A percentile compares a stretch with the other conserved stretches of the same genome.
These are phyloP conservation scores for Candida oleophila DNA, from an alignment of 805 yeast genomes.

Conservation along the genomic window DNA sequence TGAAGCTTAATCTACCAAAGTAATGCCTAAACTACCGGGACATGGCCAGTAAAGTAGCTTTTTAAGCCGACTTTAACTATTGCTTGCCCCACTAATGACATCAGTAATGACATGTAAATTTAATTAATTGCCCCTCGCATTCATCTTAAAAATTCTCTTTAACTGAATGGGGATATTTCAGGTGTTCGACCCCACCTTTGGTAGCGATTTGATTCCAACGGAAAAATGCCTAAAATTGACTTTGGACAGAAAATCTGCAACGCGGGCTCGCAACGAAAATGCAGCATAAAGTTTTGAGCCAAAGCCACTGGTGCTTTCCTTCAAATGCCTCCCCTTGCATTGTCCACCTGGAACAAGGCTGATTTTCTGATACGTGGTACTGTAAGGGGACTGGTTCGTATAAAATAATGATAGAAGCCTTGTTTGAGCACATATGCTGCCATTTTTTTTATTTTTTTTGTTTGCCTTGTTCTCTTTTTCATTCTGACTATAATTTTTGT, in stretches of 20 bases:
- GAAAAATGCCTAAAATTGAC: not conserved
- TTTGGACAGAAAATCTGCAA: not conserved
- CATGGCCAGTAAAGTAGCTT: too few species aligned
- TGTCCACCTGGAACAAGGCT: not conserved
- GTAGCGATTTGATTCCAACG: not conserved
- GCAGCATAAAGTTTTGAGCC: not conserved
- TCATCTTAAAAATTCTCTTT: not conserved
- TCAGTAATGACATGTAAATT: too few species aligned
- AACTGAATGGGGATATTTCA: not conserved
- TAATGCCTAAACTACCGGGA: too few species aligned
- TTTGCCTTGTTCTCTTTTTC: not conserved
- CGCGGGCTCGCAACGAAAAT: not conserved
- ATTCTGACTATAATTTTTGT: not conserved
- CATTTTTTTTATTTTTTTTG: not conserved
- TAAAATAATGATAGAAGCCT: not conserved
- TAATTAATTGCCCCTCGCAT: not conserved
- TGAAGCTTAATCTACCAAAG: too few species aligned
- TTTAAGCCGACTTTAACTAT: too few species aligned
- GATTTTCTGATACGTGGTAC: not conserved
- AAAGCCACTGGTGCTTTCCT: not conserved
- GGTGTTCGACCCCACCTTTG: not conserved
- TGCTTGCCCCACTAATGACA: not conserved
- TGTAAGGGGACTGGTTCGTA: not conserved
- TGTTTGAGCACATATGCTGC: not conserved
- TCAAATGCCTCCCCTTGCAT: not conserved